Evolutionary conservation across 805 yeast genomes (phyloP), one percentile per base, ranked within the genome.

Genomic region (Zygotorulaspora danielsina): DNA sequence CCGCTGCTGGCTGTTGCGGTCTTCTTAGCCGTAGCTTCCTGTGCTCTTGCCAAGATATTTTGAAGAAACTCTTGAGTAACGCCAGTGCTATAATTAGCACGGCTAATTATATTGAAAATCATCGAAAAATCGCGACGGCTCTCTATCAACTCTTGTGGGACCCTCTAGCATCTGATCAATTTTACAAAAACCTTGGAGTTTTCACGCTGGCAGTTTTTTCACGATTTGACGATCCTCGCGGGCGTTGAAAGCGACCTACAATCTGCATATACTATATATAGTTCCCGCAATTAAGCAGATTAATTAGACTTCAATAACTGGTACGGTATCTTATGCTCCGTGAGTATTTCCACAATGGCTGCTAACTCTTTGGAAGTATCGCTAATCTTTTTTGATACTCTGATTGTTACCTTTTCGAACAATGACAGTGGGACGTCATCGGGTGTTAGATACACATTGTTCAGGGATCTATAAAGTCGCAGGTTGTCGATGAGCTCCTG

Each of bases 361-460:
- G n/a, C n/a, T n/a, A n/a, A n/a, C n/a, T n/a, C n/a, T n/a, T n/a
- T n/a, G n/a, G n/a, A n/a, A n/a, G n/a, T n/a, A n/a, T n/a, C n/a
- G n/a, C n/a, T n/a, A n/a, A n/a, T n/a, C n/a, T n/a, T n/a, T n/a
- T n/a, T n/a, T n/a, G n/a, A n/a, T n/a, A n/a, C n/a, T 10, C 34
- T 43, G n/a, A 58, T 37, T 2, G 42, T 40, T 8, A 61, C 45
- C 33, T 51, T 54, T 13, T 59, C 56, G 32, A 63, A 46, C 6
- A 42, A 45, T 2, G 40, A 20, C 3, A 53, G 9, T 6, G 59
- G 54, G 3, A 60, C 62, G 54, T 77, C 70, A 1, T 94, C 90
- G 5, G 74, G 65, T 3, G 83, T 71, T 36, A 89, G 61, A 18
- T 84, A 76, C 6, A 88, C 97, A 7, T 83, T 78, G 55, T 93